Base-by-base conservation (phyloP, 805 yeast species). In the Kazachstania bromeliacearum region DNA sequence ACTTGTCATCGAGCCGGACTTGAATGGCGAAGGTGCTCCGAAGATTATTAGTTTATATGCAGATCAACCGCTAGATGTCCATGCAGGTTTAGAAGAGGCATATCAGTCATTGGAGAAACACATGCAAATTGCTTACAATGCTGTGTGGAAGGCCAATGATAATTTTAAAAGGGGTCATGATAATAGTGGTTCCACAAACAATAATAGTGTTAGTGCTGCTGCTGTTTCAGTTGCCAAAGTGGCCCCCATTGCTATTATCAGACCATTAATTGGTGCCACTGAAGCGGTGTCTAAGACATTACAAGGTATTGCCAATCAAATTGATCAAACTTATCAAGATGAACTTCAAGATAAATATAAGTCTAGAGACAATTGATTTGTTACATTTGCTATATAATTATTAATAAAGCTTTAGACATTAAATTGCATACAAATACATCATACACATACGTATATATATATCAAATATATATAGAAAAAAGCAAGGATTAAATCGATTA, bases 211-310 rank as follows among this genome's bases (percentile, higher is more conserved):
- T 0, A 79, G 73, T 47, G 79, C 70, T 4, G 84, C 88, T 0
- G 72, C 84, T 0, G 59, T 66, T 14, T 77, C 85, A 1, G 66
- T 85, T 10, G 78, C 83, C 10, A 73, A 72, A 44, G 85, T 81
- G 0, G 75, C 94, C 1, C 96, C 96, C 0, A 74, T 85, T 12
- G 78, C 85, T 14, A 58, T 88, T 12, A 68, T 88, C 2, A 59
- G 96, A 29, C 96, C 96, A 2, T 70, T 85, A 42, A 85, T 88
- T 47, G 97, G 96, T 2, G 85, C 95, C 0, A 82, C 96, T 0
- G 96, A 85, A 54, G 95, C 94, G 0, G 68, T 88, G 5, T 79
- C 89, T 5, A 82, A 77, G 50, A 71, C 95, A 0, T 64, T 88
- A 34, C 70, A 85, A 62, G 97, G 97, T 1, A 68, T 88, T 6